Conservation (phyloP, 805 yeast genomes). For the Saccharomycopsis vini region DNA sequence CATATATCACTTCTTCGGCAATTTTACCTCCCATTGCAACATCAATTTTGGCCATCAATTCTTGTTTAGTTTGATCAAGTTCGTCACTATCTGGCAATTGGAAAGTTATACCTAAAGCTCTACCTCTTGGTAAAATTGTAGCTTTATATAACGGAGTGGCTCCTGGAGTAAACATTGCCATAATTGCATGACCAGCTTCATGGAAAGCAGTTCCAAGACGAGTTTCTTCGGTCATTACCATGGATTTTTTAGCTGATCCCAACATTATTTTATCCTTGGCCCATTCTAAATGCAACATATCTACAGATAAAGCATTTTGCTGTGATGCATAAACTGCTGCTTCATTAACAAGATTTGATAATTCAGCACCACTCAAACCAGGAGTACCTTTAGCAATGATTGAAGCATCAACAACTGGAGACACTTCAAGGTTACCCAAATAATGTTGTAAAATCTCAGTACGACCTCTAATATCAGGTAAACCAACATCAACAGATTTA, state of each 20-base stretch:
- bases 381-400: conserved; percentile 95
- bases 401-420: conserved; percentile 78
- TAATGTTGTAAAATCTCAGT: conserved; percentile 86
- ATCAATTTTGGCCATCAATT: conserved; percentile 84
- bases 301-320: conserved; percentile 80
- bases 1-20: conserved; percentile 90
- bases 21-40: conserved; percentile 99
- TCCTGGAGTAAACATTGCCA: conserved; percentile 90
- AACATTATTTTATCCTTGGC: conserved; percentile 95
- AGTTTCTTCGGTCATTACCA: conserved; percentile 95
- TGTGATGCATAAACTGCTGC: conserved; percentile 98
- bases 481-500: conserved; percentile 86
- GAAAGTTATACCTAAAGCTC: conserved; percentile 94
- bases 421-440: conserved; percentile 80
- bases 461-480: conserved; percentile 98
- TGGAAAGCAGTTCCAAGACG: conserved; percentile 93
- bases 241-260: conserved; percentile 97
- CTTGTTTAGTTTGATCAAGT: conserved; percentile 82
- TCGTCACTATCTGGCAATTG: conserved; percentile 98
- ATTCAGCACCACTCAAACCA: conserved; percentile 96
- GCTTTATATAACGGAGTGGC: conserved; percentile 96
- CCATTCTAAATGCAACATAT: conserved; percentile 93
- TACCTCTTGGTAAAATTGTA: conserved; percentile 91
- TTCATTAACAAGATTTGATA: conserved; percentile 91
- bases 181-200: conserved; percentile 98